Conservation (phyloP, 148 eudicot genomes). For the Camellia granthamiana region DNA sequence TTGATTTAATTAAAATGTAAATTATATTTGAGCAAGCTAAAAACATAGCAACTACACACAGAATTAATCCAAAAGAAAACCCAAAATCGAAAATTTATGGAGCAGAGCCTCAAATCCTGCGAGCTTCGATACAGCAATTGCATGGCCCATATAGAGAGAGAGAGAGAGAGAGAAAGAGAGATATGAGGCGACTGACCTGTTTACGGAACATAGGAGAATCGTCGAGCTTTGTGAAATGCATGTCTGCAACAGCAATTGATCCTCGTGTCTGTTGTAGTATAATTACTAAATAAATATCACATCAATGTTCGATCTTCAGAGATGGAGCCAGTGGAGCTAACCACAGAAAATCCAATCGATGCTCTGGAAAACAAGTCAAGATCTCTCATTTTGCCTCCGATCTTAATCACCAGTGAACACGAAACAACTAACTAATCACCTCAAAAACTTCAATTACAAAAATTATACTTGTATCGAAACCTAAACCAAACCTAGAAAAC, state of each 20-base stretch:
- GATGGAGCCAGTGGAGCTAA: neutral
- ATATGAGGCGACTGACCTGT: slow-evolving; percentile 49
- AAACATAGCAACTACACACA: neutral
- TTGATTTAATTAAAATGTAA: neutral
- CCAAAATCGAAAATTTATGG: neutral
- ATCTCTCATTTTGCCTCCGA: slow-evolving; percentile 27
- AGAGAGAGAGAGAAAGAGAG: slow-evolving; percentile 7
- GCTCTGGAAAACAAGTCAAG: slow-evolving; percentile 20
- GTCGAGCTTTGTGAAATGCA: slow-evolving; percentile 93
- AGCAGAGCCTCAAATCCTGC: neutral
- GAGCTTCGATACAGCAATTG: neutral
- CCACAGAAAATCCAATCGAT: neutral
- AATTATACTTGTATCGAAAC: neutral
- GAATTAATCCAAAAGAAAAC: neutral
- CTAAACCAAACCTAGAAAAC: neutral
- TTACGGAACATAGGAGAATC: slow-evolving; percentile 99
- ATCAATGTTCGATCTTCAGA: slow-evolving; percentile 24
- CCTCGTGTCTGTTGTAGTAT: neutral
- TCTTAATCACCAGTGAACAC: slow-evolving; percentile 2
- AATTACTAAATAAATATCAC: slow-evolving; percentile 21
- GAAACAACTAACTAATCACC: slow-evolving; percentile 2
- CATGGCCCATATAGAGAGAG: neutral
- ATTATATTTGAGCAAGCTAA: neutral
- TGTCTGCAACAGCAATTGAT: slow-evolving; percentile 32
- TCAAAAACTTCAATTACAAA: neutral